Percentiles rank a stretch among this genome's conserved stretches.
phyloP scores from a whole-genome alignment of 1,284 basidiomycete species.

The Singerocomus rubriflavus region DNA sequence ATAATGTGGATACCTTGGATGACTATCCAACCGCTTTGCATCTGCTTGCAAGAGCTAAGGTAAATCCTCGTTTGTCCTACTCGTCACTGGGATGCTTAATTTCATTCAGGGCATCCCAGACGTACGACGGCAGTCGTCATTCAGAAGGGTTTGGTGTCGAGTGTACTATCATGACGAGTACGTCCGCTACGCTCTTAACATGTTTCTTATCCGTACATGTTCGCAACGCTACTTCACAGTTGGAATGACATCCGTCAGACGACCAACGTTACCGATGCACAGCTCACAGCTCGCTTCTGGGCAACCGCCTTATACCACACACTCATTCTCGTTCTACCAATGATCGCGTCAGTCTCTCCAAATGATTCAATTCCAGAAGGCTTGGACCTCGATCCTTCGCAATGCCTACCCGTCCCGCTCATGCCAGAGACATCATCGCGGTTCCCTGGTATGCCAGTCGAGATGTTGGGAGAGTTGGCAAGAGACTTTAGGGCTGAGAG shows the following conservation, averaged over 20 bases:
- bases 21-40: slow-evolving; percentile 67
- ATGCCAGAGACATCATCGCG: slow-evolving; percentile 58
- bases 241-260: slow-evolving; percentile 72
- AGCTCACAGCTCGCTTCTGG: slow-evolving; percentile 62
- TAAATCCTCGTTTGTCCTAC: slow-evolving; percentile 30
- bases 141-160: slow-evolving; percentile 80
- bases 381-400: slow-evolving; percentile 51
- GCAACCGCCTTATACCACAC: slow-evolving; percentile 69
- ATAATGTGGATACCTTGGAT: slow-evolving; percentile 53
- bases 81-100: slow-evolving; percentile 3
- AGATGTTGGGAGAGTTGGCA: slow-evolving; percentile 55
- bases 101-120: slow-evolving; percentile 60
- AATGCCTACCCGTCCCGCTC: slow-evolving; percentile 53
- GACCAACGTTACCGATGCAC: slow-evolving; percentile 64
- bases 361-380: slow-evolving; percentile 43
- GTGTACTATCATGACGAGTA: slow-evolving; percentile 88
- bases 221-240: slow-evolving; percentile 38
- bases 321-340: slow-evolving; percentile 47
- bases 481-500: slow-evolving; percentile 61
- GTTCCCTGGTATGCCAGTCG: slow-evolving; percentile 65
- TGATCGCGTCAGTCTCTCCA: slow-evolving; percentile 19
- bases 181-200: slow-evolving; percentile 29
- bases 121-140: slow-evolving; percentile 62
- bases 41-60: slow-evolving; percentile 54
- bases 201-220: not conserved